Evolutionary conservation across 768 basidiomycete species (phyloP), one percentile per base, ranked within the genome.

Genomic region (Omphalotus guepiniiformis): DNA sequence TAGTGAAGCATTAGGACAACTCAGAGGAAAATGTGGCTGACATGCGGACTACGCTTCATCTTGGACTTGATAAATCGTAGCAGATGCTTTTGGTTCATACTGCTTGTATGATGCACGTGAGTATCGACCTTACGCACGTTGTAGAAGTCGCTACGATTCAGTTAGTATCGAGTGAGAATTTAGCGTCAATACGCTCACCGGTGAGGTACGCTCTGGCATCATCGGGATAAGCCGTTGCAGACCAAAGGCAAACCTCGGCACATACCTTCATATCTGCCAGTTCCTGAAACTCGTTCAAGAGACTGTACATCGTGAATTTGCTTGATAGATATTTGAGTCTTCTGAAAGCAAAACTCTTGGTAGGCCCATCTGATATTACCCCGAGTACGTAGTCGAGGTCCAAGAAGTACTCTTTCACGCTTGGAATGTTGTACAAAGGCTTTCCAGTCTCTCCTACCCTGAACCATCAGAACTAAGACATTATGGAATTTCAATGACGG

Each of bases 1-100:
- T 16, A 35, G 32, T 39, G 21, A 26, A 6, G 22, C 49, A 21
- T 50, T 19, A 36, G n/a, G 13, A 23, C 12, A 37, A 23, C 28
- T 21, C 42, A 29, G 16, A 28, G 13, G 27, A 28, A 45, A 15
- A 36, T 38, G 25, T 8, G n/a, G 59, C 78, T 35, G 48, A 90
- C 92, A 39, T 93, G 60, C 2, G 93, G 85, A 55, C 75, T 82
- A 19, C 81, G 82, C 68, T 93, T 93, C 92, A 96, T 94, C 63
- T 95, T 95, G n/a, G 85, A 83, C 65, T 99, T 99, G 72, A 99
- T 97, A 69, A 99, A 98, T 7, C 96, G 91, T 11, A 99, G 71
- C 16, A 99, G 70, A 69, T 99, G 96, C 65, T 99, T 99, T 66
- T 99, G 96, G 63, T 99, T 99, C 94, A 98, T 97, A 67, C 91